phyloP scores from a whole-genome alignment of 495 filamentous ascomycete genomes.

The Podospora didyma region DNA sequence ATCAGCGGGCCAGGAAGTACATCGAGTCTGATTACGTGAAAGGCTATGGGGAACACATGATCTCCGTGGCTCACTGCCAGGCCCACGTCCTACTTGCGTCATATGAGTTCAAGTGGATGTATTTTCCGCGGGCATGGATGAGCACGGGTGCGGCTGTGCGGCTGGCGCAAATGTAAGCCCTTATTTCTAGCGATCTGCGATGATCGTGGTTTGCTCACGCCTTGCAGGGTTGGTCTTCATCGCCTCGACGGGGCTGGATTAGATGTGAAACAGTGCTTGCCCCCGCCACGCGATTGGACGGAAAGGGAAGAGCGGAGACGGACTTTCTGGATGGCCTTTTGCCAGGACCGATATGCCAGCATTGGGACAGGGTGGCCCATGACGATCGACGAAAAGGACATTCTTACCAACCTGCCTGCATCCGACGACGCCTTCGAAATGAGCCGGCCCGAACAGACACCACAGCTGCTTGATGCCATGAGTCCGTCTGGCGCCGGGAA shows the following conservation, averaged over 20 bases:
- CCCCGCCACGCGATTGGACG: slow-evolving; percentile 84
- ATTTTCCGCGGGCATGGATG: slow-evolving; percentile 94
- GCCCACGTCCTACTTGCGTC: slow-evolving; percentile 72
- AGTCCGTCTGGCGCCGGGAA: slow-evolving; percentile 63
- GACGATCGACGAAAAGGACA: slow-evolving; percentile 87
- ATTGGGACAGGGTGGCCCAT: slow-evolving; percentile 98
- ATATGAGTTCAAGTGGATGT: slow-evolving; percentile 98
- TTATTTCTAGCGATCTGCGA: not conserved
- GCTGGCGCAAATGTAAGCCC: slow-evolving; percentile 67
- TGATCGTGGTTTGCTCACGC: slow-evolving; percentile 5
- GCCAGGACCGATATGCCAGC: slow-evolving; percentile 85
- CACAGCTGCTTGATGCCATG: slow-evolving; percentile 67
- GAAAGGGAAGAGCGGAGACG: slow-evolving; percentile 87
- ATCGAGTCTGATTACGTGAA: slow-evolving; percentile 87
- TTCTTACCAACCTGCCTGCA: slow-evolving; percentile 79
- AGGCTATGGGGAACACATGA: slow-evolving; percentile 82
- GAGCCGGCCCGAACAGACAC: slow-evolving; percentile 66
- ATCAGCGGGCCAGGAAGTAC: slow-evolving; percentile 83
- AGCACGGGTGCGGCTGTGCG: slow-evolving; percentile 76
- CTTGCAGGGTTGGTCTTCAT: slow-evolving; percentile 72
- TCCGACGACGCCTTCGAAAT: slow-evolving; percentile 84
- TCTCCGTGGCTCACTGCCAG: slow-evolving; percentile 78
- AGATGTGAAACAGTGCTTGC: slow-evolving; percentile 89
- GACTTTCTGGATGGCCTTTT: slow-evolving; percentile 94
- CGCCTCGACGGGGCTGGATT: slow-evolving; percentile 79